These are phyloP conservation scores for Rhizopus microsporus DNA, from an alignment of 371 early-diverging fungal genomes.

Conservation along the genomic window DNA sequence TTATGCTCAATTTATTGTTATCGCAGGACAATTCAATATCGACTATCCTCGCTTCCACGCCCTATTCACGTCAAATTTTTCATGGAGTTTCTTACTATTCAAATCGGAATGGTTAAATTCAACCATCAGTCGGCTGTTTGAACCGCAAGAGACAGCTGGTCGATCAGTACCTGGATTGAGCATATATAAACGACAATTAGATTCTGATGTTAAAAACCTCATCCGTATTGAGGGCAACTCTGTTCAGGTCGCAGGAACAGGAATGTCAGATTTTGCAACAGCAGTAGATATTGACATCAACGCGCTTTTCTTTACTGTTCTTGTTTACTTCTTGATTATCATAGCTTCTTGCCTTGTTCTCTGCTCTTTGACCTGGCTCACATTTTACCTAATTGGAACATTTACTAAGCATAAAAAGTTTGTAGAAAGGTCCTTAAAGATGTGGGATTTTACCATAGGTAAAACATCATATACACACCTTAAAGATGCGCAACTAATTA, in stretches of 20 bases:
- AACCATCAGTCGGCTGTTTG: constrained; percentile 6
- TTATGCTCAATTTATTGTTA: constrained; percentile 57
- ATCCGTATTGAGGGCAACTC: background rate
- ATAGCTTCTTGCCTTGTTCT: constrained; percentile 27
- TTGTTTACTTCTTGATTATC: constrained; percentile 30
- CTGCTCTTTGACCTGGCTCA: constrained; percentile 17
- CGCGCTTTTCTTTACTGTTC: constrained; percentile 41
- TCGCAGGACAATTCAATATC: constrained; percentile 50
- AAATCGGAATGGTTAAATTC: constrained; percentile 21
- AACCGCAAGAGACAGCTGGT: background rate
- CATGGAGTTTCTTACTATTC: constrained; percentile 57
- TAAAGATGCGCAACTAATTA: background rate
- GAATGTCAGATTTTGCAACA: constrained; percentile 43
- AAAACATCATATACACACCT: background rate
- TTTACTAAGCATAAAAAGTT: background rate
- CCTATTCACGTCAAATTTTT: constrained; percentile 55
- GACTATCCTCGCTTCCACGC: constrained; percentile 56
- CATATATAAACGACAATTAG: constrained; percentile 24
- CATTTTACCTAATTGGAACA: constrained; percentile 8
- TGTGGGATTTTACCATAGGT: constrained; percentile 33
- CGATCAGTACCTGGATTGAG: constrained; percentile 13
- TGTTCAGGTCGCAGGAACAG: constrained; percentile 35
- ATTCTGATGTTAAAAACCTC: background rate
- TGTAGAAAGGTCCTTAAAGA: constrained; percentile 5
- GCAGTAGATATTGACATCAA: constrained; percentile 47